Evolutionary conservation across 179 eudicot genomes (phyloP), one percentile per base, ranked within the genome.

Genomic region (Monotropa hypopitys): DNA sequence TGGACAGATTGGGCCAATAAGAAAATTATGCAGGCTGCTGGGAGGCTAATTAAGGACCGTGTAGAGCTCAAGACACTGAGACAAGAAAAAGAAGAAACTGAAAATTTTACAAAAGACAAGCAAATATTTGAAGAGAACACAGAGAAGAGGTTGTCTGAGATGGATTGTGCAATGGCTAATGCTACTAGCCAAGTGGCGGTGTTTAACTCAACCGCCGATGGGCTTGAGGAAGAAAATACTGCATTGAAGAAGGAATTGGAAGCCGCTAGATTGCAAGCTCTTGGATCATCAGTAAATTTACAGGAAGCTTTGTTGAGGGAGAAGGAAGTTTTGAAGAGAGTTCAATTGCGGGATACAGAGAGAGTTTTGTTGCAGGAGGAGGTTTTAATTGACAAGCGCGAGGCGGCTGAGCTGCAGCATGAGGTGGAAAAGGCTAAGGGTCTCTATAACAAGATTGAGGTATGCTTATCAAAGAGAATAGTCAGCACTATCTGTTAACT

Each of bases 1-100:
- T 77, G 74, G 80, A 68, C 74, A 0, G 65, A 50, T 15, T 77
- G 80, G 80, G 80, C 80, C n/a, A 50, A 51, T 26, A 10, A 69
- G 50, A 69, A 77, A 51, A 47, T 77, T 38, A 69, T 69, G 75
- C 75, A 77, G 75, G 80, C 80, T 21, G 51, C 80, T 56, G 53
- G 75, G 59, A 77, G 67, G 75, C 80, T 69, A 3, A 15, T 75
- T 10, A 68, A 68, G 67, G 75, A 69, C 66, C 47, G 30, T n/a
- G 50, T 32, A 16, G 80, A 77, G 67, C 66, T 77, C 10, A 77
- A 77, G 75, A 23, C 51, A 38, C 43, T 77, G 42, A 77, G 80
- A 68, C 75, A 49, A 70, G 80, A 77, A 74, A 77, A 54, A 69
- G 80, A 69, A 23, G 67, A 33, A 40, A 6, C 23, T 10, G 75